These are phyloP conservation scores for Spizellomyces punctatus DNA, from an alignment of 192 early-diverging fungal genomes.

Conservation along the genomic window DNA sequence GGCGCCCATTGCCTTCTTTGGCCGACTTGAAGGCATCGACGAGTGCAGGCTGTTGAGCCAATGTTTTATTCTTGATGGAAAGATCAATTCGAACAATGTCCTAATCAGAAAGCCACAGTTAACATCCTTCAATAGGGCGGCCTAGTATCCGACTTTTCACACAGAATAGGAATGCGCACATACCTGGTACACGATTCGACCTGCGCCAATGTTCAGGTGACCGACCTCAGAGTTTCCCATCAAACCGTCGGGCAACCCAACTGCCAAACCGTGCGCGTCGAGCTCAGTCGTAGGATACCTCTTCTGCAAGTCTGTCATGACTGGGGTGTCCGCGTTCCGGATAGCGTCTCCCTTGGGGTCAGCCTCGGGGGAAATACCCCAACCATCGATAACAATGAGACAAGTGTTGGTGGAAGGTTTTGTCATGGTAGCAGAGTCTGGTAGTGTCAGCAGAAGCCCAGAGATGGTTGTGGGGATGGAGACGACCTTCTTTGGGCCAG, in stretches of 20 bases:
- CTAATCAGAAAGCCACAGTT: constrained; percentile 35
- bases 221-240: constrained; percentile 99
- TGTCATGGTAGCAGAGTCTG: background rate
- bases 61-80: constrained; percentile 82
- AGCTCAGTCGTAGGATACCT: constrained; percentile 74
- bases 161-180: constrained; percentile 8
- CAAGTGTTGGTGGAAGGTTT: constrained; percentile 64
- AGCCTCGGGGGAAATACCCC: constrained; percentile 80
- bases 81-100: constrained; percentile 99
- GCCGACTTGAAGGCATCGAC: constrained; percentile 83
- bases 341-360: constrained; percentile 88
- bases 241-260: constrained; percentile 96
- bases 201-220: constrained; percentile 99
- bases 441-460: no score
- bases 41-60: constrained; percentile 73
- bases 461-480: no score
- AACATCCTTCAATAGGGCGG: background rate
- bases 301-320: constrained; percentile 81
- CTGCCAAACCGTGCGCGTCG: constrained; percentile 91
- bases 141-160: no score
- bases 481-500: no score
- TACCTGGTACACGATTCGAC: constrained; percentile 97
- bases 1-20: constrained; percentile 79
- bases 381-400: constrained; percentile 96
- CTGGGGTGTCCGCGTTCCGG: constrained; percentile 87